phyloP scores from a whole-genome alignment of 139 green algal species.

The Desmodesmus armatus region DNA sequence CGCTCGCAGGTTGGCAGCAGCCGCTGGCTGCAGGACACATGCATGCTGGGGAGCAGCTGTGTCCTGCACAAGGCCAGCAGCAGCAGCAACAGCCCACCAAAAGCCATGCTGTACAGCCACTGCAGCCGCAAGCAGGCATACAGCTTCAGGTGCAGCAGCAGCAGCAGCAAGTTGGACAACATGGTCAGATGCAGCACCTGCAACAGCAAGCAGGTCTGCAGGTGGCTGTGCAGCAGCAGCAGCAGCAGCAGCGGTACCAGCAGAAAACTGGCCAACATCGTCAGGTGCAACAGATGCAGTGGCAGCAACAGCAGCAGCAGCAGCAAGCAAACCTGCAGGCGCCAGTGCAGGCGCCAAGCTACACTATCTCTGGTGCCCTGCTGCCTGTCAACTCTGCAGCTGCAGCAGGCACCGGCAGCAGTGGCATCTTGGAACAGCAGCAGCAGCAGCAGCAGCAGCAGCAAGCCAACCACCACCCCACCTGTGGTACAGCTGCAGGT shows the following conservation, averaged over 20 bases:
- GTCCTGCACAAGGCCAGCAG: background rate
- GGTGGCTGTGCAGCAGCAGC: background rate
- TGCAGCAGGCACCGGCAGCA: background rate
- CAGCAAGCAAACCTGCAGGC: background rate
- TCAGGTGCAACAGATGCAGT: background rate
- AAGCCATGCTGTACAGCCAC: too few species aligned
- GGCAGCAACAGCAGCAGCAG: background rate
- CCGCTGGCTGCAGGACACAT: background rate
- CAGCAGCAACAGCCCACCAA: too few species aligned
- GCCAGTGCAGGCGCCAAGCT: background rate
- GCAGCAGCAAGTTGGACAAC: background rate
- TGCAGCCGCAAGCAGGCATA: too few species aligned
- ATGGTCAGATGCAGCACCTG: background rate
- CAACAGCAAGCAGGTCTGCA: background rate
- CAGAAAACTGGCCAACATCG: too few species aligned
- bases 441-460: background rate
- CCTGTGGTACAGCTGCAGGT: too few species aligned
- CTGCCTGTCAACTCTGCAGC: background rate
- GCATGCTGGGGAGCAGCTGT: background rate
- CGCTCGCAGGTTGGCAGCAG: background rate
- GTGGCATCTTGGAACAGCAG: too few species aligned
- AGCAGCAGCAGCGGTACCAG: background rate
- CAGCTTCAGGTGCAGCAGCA: background rate
- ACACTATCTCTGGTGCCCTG: background rate
- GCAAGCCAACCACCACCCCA: too few species aligned